Evolutionary conservation across 2,329 filamentous ascomycete genomes (phyloP).

Genomic region (Arachnomyces sp.): DNA sequence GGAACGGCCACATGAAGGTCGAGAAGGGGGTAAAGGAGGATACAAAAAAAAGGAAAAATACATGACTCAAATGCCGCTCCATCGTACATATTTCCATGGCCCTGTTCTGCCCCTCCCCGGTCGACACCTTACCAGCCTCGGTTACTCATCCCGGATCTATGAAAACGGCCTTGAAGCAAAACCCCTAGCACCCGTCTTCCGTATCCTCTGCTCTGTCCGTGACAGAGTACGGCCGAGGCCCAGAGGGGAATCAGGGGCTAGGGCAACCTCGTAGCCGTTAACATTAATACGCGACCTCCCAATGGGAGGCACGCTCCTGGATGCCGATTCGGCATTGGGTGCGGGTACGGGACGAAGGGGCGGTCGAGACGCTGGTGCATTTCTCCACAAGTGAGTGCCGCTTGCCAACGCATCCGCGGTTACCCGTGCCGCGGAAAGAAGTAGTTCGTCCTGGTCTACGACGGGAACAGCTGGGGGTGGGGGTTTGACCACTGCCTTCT

Average conservation of each 20-base stretch:
- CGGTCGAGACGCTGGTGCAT: neutral
- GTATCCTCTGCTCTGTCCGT: slow-evolving; percentile 36
- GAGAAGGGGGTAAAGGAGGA: too few species aligned
- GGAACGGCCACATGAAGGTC: too few species aligned
- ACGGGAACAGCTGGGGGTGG: slow-evolving; percentile 5
- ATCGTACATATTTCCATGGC: too few species aligned
- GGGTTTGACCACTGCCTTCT: slow-evolving; percentile 1
- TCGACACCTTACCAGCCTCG: too few species aligned
- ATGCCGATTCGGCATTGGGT: slow-evolving; percentile 4
- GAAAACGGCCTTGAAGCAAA: slow-evolving; percentile 33
- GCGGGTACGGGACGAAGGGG: neutral
- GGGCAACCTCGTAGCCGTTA: slow-evolving; percentile 34
- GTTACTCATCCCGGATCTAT: too few species aligned
- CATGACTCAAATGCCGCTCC: too few species aligned
- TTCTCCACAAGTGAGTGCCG: slow-evolving; percentile 26
- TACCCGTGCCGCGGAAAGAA: slow-evolving; percentile 34
- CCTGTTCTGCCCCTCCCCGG: too few species aligned
- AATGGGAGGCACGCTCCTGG: slow-evolving; percentile 21
- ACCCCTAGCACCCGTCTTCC: slow-evolving; percentile 35
- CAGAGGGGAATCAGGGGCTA: slow-evolving; percentile 30
- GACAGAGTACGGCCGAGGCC: slow-evolving; percentile 34
- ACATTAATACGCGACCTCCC: slow-evolving; percentile 15
- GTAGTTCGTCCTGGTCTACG: slow-evolving; percentile 35
- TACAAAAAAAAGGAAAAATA: too few species aligned
- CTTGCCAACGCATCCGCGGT: slow-evolving; percentile 31